Evolutionary conservation across 164 flowering plant species (phyloP).

Genomic region (Platanus orientalis): DNA sequence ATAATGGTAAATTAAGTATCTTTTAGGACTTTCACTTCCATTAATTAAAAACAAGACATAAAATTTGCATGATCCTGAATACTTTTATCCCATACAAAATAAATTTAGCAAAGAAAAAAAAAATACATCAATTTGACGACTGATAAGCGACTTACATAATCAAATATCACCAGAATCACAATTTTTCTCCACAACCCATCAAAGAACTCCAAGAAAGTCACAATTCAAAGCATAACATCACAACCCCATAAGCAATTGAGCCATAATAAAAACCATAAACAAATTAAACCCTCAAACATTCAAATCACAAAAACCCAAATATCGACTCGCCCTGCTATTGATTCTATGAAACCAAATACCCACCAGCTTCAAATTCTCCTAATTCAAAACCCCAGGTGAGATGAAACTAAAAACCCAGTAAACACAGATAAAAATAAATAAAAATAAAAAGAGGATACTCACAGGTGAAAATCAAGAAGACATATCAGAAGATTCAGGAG

Average conservation of each 20-base stretch:
- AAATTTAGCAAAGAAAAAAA: too few species aligned
- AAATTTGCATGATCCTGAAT: too few species aligned
- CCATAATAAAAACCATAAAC: not conserved
- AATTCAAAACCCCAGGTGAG: not conserved
- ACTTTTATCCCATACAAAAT: not conserved
- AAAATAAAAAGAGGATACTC: not conserved
- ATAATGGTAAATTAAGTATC: not conserved
- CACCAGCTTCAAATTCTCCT: not conserved
- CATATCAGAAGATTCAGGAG: not conserved
- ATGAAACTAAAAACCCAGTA: not conserved
- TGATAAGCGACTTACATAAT: not conserved
- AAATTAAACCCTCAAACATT: not conserved
- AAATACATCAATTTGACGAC: not conserved
- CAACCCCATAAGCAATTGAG: not conserved
- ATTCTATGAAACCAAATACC: not conserved
- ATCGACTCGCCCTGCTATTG: not conserved
- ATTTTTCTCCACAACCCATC: not conserved
- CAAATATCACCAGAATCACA: not conserved
- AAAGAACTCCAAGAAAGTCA: not conserved
- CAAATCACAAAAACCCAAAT: not conserved
- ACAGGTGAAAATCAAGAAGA: slow-evolving; percentile 1
- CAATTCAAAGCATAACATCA: slow-evolving; percentile 2
- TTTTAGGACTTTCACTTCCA: not conserved
- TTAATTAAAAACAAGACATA: too few species aligned
- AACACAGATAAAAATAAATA: not conserved